phyloP scores from a whole-genome alignment of 106 monocot genomes.

The Dioscorea zingiberensis region DNA sequence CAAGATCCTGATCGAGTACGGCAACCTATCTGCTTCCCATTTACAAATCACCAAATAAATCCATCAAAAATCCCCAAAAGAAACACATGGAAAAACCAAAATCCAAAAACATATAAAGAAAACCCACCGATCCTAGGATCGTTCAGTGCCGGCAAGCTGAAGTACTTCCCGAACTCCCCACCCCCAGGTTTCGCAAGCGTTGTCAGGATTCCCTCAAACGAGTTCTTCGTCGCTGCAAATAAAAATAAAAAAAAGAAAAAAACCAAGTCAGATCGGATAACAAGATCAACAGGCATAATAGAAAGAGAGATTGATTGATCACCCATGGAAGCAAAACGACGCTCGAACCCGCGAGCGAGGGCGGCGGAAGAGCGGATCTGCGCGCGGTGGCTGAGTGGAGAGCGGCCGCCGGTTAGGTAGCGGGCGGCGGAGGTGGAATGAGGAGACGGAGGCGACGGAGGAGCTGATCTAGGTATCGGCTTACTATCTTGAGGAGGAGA shows the following conservation, averaged over 20 bases:
- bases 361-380: constrained; percentile 26
- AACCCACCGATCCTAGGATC: constrained; percentile 76
- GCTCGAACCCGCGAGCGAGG: constrained; percentile 32
- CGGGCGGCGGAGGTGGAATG: constrained; percentile 10
- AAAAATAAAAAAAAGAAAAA: not conserved
- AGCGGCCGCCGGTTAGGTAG: constrained; percentile 19
- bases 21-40: constrained; percentile 72
- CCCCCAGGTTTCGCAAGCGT: constrained; percentile 61
- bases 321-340: constrained; percentile 43
- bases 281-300: not conserved
- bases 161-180: constrained; percentile 77
- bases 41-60: too few relatives aligned
- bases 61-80: not conserved
- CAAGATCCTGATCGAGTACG: constrained; percentile 83
- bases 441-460: not conserved
- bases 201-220: constrained; percentile 49
- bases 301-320: not conserved
- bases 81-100: not conserved
- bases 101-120: not conserved
- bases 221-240: constrained; percentile 38
- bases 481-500: too few relatives aligned
- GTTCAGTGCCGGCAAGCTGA: constrained; percentile 63
- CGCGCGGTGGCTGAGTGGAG: constrained; percentile 21
- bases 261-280: not conserved
- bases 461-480: not conserved